A percentile compares a stretch with the other conserved stretches of the same genome.
These are phyloP conservation scores for Crucibulum laeve DNA, from an alignment of 768 basidiomycete species.

Conservation along the genomic window DNA sequence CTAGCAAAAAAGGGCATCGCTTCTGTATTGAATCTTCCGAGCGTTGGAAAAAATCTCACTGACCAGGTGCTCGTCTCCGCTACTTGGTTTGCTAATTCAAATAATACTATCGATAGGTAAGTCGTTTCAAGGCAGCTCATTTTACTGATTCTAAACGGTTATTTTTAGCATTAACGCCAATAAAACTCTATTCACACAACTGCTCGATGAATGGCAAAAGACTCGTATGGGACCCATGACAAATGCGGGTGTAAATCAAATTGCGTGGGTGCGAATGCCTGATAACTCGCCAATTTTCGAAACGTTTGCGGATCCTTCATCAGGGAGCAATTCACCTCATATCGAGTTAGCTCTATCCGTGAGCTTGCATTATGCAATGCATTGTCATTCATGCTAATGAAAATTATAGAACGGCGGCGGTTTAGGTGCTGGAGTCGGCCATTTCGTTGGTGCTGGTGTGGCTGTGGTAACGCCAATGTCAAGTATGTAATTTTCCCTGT, in stretches of 20 bases:
- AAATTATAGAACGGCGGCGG: not conserved
- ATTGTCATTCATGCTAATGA: not conserved
- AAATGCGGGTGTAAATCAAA: constrained; percentile 7
- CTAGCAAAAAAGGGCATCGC: constrained; percentile 31
- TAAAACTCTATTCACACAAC: no score
- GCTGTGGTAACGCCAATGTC: not conserved
- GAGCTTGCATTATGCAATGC: not conserved
- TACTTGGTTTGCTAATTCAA: constrained; percentile 18
- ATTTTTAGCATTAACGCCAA: no score
- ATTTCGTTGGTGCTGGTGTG: not conserved
- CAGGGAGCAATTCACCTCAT: constrained; percentile 23
- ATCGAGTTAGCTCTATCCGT: constrained; percentile 21
- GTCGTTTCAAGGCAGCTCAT: not conserved
- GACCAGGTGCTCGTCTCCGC: constrained; percentile 28
- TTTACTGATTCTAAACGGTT: not conserved
- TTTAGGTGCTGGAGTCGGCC: not conserved
- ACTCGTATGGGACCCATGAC: constrained; percentile 20
- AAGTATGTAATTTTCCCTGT: not conserved
- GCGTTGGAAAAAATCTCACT: constrained; percentile 43
- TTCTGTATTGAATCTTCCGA: constrained; percentile 29
- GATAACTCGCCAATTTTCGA: constrained; percentile 12
- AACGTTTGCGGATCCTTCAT: constrained; percentile 17
- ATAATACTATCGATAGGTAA: constrained; percentile 16
- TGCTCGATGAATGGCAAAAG: constrained; percentile 18
- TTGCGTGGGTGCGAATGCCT: constrained; percentile 18